Base-by-base conservation (phyloP, 495 filamentous ascomycete species). In the Hypoxylon subgilvum region DNA sequence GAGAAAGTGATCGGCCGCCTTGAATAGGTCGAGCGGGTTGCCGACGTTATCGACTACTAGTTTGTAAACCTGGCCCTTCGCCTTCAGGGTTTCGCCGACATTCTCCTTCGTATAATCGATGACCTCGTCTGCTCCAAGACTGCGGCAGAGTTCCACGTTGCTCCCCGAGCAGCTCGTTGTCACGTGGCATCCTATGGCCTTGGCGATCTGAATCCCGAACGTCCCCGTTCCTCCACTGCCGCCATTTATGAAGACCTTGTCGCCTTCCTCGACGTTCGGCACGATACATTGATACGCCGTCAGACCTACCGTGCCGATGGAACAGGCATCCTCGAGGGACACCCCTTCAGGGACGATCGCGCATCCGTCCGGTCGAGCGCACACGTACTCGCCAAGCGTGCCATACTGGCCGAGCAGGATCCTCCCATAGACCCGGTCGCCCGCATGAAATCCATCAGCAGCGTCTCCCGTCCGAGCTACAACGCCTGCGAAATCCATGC, bases 181-280 rank as follows among this genome's bases (percentile, higher is more conserved):
- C 21, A 89, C 86, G 57, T 82, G 74, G 63, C 84, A 87, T 0
- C 86, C 85, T 9, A 84, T 52, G 2, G 72, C 68, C 67, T 88
- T 88, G 6, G 87, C 87, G 51, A 88, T 79, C 64, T 89, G 86
- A 46, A 89, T 84, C 2, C 76, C 79, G 59, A 83, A 86, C 0
- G 78, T 74, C 0, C 87, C 87, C 4, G 75, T 77, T 0, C 87
- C 86, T 6, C 87, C 87, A 0, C 80, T 84, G 1, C 85, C 86
- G 19, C 84, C 86, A 49, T 88, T 88, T 57, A 90, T 78, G 67
- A 89, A 86, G 22, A 90, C 76, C 52, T 78, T 79, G 41, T 82
- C 78, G 4, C 82, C 82, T 3, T 62, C 18, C 34, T 76, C 74
- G 41, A 86, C 77, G 57, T 82, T 72, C 9, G 81, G 79, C n/a